Evolutionary conservation across 352 stramenopile species (phyloP).

Genomic region (Phytophthora nicotianae): DNA sequence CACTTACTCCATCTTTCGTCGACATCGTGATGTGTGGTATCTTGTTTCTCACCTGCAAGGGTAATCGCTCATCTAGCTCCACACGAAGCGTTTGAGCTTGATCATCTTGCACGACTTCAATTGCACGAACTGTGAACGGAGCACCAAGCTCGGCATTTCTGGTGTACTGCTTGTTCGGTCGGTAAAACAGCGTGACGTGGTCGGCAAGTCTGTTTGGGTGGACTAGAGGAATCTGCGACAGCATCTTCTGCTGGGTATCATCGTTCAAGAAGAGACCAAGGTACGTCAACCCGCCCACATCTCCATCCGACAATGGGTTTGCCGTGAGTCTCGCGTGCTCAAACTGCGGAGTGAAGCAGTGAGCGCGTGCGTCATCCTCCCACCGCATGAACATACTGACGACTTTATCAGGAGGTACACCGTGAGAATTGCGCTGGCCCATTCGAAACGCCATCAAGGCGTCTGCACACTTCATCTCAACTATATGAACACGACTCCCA

Average conservation of each 20-base stretch:
- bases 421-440: conserved; percentile 71
- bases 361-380: conserved; percentile 47
- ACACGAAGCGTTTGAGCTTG: conserved; percentile 58
- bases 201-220: conserved; percentile 57
- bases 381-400: conserved; percentile 76
- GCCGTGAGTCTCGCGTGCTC: conserved; percentile 39
- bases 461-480: conserved; percentile 67
- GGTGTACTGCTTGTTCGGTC: conserved; percentile 57
- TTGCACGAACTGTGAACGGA: conserved; percentile 35
- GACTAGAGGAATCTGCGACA: conserved; percentile 27
- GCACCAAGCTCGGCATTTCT: conserved; percentile 51
- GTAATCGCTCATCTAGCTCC: conserved; percentile 41
- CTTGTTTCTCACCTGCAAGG: conserved; percentile 54
- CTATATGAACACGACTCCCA: conserved; percentile 36
- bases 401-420: conserved; percentile 62
- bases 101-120: conserved; percentile 51
- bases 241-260: conserved; percentile 38
- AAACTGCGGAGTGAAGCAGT: conserved; percentile 54
- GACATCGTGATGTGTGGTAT: conserved; percentile 73
- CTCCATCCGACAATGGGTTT: conserved; percentile 60
- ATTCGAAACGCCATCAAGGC: conserved; percentile 53
- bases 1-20: conserved; percentile 43
- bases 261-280: conserved; percentile 60
- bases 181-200: conserved; percentile 74
- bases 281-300: conserved; percentile 47